Evolutionary conservation across 1,284 basidiomycete species (phyloP), one percentile per base, ranked within the genome.

Genomic region (Cutaneotrichosporon sp.): DNA sequence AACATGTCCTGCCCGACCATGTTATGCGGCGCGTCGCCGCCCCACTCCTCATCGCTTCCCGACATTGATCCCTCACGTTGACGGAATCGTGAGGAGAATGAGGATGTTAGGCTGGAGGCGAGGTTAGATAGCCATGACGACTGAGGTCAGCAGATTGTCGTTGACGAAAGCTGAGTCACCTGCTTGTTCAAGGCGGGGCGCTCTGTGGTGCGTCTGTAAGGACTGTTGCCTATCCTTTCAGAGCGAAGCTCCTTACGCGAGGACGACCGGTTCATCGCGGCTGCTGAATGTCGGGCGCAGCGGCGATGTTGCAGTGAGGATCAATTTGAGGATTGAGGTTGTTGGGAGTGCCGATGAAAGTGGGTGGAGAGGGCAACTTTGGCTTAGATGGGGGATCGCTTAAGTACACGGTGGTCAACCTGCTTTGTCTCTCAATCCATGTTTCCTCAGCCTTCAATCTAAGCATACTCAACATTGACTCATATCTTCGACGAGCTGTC

Each of bases 41-140:
- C 61, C 70, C 70, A 73, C 17, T 59, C 60, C 46, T 73, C 71
- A 42, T 73, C 70, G 32, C 65, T 67, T 2, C 70, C 71, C 12
- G 68, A 69, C 29, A 68, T 64, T 0, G 70, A 70, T 19, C 44
- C 52, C 34, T 59, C 55, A 2, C 45, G 45, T 7, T 17, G 20
- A 20, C 58, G 54, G 45, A 70, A 66, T 2, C 64, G 62, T 3
- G 60, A 56, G 9, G 68, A 57, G 22, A 67, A 61, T 31, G 62
- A 66, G 41, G 43, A 62, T 37, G 61, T 38, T 6, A 67, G 53
- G 0, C 54, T 63, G 34, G 52, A 39, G n/a, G 42, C 44, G 29
- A 29, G 37, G 29, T 29, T 31, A 19, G 42, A 32, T 5, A 44
- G 44, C 38, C 46, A 32, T 5, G 53, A 51, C n/a, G 41, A 20